Evolutionary conservation across 108 stramenopile genomes (phyloP).

Genomic region (Stephanodiscus minutulus): DNA sequence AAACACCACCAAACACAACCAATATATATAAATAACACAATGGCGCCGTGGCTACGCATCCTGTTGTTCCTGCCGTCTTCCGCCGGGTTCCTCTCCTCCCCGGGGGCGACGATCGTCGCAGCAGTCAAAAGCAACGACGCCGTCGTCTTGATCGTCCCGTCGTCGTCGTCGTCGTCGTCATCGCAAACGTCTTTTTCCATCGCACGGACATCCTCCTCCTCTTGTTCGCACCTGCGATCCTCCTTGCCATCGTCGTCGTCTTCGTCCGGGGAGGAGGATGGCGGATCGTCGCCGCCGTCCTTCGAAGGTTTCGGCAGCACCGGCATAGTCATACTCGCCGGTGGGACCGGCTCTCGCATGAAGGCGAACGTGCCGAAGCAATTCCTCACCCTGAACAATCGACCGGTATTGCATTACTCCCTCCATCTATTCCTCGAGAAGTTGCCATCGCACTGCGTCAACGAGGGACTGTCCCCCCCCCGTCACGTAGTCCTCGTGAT

Average conservation of each 20-base stretch:
- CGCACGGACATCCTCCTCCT: too few relatives aligned
- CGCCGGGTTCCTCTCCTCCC: neutral
- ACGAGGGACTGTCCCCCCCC: slow-evolving; percentile 41
- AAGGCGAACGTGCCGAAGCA: slow-evolving; percentile 93
- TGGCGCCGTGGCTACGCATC: neutral
- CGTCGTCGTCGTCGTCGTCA: neutral
- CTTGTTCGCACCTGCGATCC: too few relatives aligned
- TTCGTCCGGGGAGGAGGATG: neutral
- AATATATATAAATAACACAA: neutral
- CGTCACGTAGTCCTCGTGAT: slow-evolving; percentile 85
- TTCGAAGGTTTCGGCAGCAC: slow-evolving; percentile 59
- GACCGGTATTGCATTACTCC: slow-evolving; percentile 88
- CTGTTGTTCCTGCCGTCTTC: neutral
- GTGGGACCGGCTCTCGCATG: slow-evolving; percentile 95
- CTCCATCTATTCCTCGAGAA: slow-evolving; percentile 86
- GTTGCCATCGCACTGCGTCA: slow-evolving; percentile 49
- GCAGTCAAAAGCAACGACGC: neutral
- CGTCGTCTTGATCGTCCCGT: neutral
- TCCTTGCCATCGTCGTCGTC: neutral
- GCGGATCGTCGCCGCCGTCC: neutral
- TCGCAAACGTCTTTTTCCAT: neutral
- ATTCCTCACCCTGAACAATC: slow-evolving; percentile 77
- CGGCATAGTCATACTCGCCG: slow-evolving; percentile 89
- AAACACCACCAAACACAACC: neutral
- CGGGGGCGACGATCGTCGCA: neutral